Evolutionary conservation across 768 basidiomycete genomes (phyloP).

Genomic region (Serendipita sp.): DNA sequence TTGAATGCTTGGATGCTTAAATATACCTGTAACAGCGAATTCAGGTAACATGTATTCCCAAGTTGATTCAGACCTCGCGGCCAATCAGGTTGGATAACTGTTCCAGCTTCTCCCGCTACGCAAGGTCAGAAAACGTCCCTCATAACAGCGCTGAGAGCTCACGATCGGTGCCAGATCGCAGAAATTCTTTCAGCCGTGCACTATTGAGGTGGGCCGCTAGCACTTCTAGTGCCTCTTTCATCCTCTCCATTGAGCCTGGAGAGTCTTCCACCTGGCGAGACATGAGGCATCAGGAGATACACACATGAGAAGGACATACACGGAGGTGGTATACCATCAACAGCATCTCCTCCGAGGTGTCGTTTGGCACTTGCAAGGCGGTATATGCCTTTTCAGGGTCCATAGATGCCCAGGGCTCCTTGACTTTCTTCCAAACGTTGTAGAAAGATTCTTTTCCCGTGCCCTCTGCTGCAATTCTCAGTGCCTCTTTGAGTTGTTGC

Average conservation of each 20-base stretch:
- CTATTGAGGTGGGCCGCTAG: slow-evolving; percentile 67
- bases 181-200: slow-evolving; percentile 45
- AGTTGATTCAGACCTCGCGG: slow-evolving; percentile 80
- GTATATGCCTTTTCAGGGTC: slow-evolving; percentile 55
- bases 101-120: slow-evolving; percentile 48
- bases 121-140: background rate
- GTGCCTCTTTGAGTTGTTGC: slow-evolving; percentile 45
- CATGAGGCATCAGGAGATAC: background rate
- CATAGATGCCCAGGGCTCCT: slow-evolving; percentile 41
- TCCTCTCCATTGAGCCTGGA: slow-evolving; percentile 46
- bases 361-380: slow-evolving; percentile 49
- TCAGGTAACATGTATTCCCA: slow-evolving; percentile 78
- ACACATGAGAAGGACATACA: slow-evolving; percentile 28
- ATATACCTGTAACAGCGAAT: slow-evolving; percentile 54
- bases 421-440: slow-evolving; percentile 28
- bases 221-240: slow-evolving; percentile 54
- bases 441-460: slow-evolving; percentile 20
- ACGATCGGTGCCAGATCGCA: slow-evolving; percentile 61
- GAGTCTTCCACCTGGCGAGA: slow-evolving; percentile 48
- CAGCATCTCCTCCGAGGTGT: slow-evolving; percentile 65
- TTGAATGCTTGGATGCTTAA: background rate
- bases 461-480: slow-evolving; percentile 50
- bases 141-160: slow-evolving; percentile 20
- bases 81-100: slow-evolving; percentile 41
- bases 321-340: slow-evolving; percentile 55